Evolutionary conservation across 192 early-diverging fungal genomes (phyloP).

Genomic region (Pilobolus umbonatus): DNA sequence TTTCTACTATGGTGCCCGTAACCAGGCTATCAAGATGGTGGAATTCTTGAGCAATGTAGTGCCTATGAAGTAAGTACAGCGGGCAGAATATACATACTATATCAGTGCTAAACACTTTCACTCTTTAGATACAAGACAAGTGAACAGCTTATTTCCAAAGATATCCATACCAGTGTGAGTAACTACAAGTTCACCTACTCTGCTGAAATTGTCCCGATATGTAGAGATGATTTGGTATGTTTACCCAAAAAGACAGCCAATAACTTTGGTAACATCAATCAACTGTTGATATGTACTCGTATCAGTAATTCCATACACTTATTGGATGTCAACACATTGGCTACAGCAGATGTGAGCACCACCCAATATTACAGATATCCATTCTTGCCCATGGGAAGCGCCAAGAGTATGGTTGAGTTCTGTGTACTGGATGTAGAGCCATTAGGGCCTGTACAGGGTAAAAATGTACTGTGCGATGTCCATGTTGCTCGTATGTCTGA

Average conservation of each 20-base stretch:
- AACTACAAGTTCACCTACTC: slow-evolving; percentile 98
- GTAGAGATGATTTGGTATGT: slow-evolving; percentile 92
- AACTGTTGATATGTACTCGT: slow-evolving; percentile 77
- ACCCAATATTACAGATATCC: slow-evolving; percentile 81
- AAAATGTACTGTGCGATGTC: slow-evolving; percentile 81
- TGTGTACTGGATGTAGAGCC: slow-evolving; percentile 93
- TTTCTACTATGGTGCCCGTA: slow-evolving; percentile 88
- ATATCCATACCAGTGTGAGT: slow-evolving; percentile 85
- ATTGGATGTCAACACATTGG: slow-evolving; percentile 85
- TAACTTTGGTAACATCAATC: slow-evolving; percentile 75
- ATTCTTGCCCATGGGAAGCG: slow-evolving; percentile 68
- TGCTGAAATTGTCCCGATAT: slow-evolving; percentile 92
- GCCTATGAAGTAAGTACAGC: slow-evolving; percentile 55
- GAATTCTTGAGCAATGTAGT: slow-evolving; percentile 89
- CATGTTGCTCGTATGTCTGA: slow-evolving; percentile 77
- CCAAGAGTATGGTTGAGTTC: slow-evolving; percentile 84
- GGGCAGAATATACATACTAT: background rate
- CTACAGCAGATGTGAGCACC: slow-evolving; percentile 68
- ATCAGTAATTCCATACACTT: slow-evolving; percentile 83
- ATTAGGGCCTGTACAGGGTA: slow-evolving; percentile 68
- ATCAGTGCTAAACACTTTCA: background rate
- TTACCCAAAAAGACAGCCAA: slow-evolving; percentile 84
- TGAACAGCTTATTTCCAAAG: slow-evolving; percentile 94
- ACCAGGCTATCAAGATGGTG: slow-evolving; percentile 92
- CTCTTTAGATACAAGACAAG: slow-evolving; percentile 72